Percentiles rank a stretch among this genome's conserved stretches.
Evolutionary conservation across 2,329 filamentous ascomycete genomes (phyloP).

Genomic region (Nothomitra cinnamomea): DNA sequence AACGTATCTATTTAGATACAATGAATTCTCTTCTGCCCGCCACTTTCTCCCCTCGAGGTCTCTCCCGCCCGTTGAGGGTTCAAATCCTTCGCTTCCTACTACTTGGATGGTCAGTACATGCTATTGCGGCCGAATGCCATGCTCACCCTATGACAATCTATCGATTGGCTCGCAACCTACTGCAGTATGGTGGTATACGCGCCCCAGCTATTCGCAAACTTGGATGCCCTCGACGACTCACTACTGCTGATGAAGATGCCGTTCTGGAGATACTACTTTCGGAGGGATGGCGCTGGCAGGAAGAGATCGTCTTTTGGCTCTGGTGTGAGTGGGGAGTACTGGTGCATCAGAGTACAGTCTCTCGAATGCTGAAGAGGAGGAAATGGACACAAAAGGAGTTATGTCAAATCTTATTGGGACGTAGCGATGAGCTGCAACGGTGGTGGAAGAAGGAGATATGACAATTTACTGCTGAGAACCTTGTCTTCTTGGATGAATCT

Average conservation of each 20-base stretch:
- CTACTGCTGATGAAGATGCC: neutral
- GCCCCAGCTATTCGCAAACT: neutral
- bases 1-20: too few relatives aligned
- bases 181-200: neutral
- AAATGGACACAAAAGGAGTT: neutral
- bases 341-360: neutral
- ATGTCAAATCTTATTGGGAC: neutral
- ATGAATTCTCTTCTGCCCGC: too few relatives aligned
- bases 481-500: too few relatives aligned
- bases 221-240: neutral
- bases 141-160: neutral
- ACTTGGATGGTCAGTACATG: neutral
- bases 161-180: neutral
- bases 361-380: neutral
- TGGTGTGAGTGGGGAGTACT: neutral
- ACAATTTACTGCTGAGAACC: too few relatives aligned
- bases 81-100: neutral
- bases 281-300: neutral
- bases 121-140: neutral
- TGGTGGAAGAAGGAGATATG: neutral
- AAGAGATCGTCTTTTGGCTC: neutral
- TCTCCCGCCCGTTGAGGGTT: neutral
- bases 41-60: neutral
- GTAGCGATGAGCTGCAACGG: neutral
- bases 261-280: neutral